phyloP scores from a whole-genome alignment of 257 asterid species.

The Solanum ahanhuiri region DNA sequence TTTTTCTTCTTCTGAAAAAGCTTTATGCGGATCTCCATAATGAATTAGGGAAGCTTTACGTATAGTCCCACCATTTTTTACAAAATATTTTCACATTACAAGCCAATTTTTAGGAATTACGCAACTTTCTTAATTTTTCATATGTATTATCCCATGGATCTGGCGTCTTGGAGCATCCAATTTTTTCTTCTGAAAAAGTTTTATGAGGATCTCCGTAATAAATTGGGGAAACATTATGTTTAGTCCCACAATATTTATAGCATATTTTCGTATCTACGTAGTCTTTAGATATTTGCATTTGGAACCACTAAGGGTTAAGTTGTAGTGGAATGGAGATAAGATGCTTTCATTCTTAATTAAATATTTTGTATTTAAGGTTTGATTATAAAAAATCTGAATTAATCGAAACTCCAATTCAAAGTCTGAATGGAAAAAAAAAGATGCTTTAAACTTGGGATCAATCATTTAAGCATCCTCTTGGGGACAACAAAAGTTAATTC shows the following conservation, averaged over 20 bases:
- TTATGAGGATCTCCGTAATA: not conserved
- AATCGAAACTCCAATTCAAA: not conserved
- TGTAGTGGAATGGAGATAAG: not conserved
- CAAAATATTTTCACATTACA: not conserved
- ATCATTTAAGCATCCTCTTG: not conserved
- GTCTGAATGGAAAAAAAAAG: not conserved
- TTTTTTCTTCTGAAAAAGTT: no score
- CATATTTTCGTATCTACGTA: not conserved
- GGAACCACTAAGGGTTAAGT: not conserved
- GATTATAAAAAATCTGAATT: not conserved
- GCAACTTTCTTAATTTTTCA: not conserved
- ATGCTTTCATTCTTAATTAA: not conserved
- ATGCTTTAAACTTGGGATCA: not conserved
- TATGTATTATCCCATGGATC: not conserved
- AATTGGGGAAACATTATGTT: not conserved
- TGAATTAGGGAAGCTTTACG: not conserved
- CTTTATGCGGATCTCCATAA: not conserved
- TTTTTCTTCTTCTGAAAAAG: no score
- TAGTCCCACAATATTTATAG: no score
- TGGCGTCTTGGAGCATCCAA: not conserved
- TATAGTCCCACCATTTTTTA: not conserved
- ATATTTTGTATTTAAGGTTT: accelerated
- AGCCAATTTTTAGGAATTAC: not conserved
- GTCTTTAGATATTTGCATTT: not conserved
- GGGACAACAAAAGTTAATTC: not conserved